Percentiles rank a stretch among this genome's conserved stretches.
phyloP scores from a whole-genome alignment of 2,329 filamentous ascomycete genomes.

The Aspergillus texensis region DNA sequence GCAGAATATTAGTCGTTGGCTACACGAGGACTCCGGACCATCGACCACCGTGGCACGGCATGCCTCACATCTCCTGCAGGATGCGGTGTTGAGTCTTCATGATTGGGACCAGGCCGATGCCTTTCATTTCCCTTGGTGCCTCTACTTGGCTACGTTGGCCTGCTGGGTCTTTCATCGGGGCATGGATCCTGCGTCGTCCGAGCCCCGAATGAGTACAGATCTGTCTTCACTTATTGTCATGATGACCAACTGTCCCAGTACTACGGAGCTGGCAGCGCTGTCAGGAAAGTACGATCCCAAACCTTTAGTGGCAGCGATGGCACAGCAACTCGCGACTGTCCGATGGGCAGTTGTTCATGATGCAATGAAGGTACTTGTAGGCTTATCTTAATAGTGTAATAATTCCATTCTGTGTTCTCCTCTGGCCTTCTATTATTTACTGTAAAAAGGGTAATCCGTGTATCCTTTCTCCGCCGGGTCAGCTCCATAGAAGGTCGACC shows the following conservation, averaged over 20 bases:
- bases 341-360: background rate
- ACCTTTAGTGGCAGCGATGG: background rate
- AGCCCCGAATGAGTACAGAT: background rate
- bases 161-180: background rate
- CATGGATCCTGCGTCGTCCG: background rate
- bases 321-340: background rate
- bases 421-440: background rate
- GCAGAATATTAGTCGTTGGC: background rate
- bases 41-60: background rate
- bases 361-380: background rate
- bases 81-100: background rate
- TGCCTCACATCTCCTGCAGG: background rate
- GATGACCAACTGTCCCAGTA: background rate
- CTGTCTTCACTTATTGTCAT: background rate
- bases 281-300: background rate
- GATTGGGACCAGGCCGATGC: background rate
- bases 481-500: slow-evolving; percentile 46
- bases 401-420: background rate
- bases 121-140: background rate
- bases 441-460: slow-evolving; percentile 40
- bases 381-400: background rate
- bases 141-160: background rate
- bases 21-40: background rate
- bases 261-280: background rate
- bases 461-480: slow-evolving; percentile 38